Percentiles rank a stretch among this genome's conserved stretches.
These are phyloP conservation scores for Spinellus fusiger DNA, from an alignment of 192 early-diverging fungal genomes.

Conservation along the genomic window DNA sequence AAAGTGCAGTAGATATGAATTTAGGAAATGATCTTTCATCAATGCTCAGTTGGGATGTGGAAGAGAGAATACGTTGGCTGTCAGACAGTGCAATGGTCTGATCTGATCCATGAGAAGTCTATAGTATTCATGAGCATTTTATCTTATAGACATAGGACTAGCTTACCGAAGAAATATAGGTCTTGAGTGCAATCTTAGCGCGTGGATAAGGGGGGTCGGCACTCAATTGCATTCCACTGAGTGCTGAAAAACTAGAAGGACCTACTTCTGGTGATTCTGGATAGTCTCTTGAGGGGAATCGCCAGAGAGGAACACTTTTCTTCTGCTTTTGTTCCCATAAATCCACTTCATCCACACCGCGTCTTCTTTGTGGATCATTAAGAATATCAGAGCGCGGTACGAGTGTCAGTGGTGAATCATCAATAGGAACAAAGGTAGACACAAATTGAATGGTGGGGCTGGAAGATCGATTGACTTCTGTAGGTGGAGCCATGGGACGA, in stretches of 20 bases:
- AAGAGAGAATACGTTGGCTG: background rate
- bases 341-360: conserved; percentile 22
- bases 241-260: background rate
- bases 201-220: background rate
- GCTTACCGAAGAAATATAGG: no score
- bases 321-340: conserved; percentile 21
- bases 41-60: background rate
- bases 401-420: conserved; percentile 10
- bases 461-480: background rate
- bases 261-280: conserved; percentile 7
- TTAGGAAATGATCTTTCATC: background rate
- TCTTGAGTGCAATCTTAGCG: background rate
- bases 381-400: conserved; percentile 18
- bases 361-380: conserved; percentile 10
- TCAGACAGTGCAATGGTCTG: background rate
- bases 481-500: background rate
- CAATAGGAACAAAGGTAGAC: conserved; percentile 22
- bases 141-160: background rate
- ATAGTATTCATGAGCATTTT: background rate
- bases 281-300: conserved; percentile 1
- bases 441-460: background rate
- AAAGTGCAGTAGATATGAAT: background rate
- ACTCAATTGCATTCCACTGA: background rate
- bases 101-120: background rate
- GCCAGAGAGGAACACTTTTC: background rate